Conservation (phyloP, 2,329 filamentous ascomycete genomes). For the Davidsoniella eucalypti region DNA sequence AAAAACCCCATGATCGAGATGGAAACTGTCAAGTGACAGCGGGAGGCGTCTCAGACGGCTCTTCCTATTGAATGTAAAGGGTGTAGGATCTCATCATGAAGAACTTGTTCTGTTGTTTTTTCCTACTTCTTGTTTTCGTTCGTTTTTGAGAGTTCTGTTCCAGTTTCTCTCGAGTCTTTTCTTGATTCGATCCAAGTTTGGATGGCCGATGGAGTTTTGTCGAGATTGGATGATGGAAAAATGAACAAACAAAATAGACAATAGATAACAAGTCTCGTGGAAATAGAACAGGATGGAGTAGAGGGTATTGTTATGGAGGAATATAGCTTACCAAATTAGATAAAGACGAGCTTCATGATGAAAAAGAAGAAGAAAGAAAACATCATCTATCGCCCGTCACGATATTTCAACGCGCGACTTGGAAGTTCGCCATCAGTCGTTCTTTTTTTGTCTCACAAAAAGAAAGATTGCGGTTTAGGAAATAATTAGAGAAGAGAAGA, state of each 20-base stretch:
- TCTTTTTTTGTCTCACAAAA: no score
- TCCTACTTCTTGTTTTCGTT: no score
- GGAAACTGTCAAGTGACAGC: constrained; percentile 14
- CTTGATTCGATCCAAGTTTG: no score
- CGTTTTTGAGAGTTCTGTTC: no score
- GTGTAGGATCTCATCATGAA: constrained; percentile 23
- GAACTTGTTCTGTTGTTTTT: not conserved
- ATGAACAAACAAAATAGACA: not conserved
- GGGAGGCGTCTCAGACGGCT: constrained; percentile 24
- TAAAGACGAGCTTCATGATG: not conserved
- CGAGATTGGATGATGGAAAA: not conserved
- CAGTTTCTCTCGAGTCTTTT: no score
- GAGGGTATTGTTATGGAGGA: not conserved
- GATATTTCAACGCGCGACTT: no score
- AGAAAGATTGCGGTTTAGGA: not conserved
- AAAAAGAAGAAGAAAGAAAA: no score
- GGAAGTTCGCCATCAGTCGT: not conserved
- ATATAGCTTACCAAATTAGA: not conserved
- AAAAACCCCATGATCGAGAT: constrained; percentile 13
- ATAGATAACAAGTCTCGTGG: not conserved
- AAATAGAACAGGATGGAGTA: not conserved
- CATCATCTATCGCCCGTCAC: no score
- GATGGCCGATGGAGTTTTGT: not conserved
- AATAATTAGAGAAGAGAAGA: no score
- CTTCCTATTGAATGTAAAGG: constrained; percentile 22